phyloP scores from a whole-genome alignment of 2,329 filamentous ascomycete genomes.

The Cladophialophora psammophila region DNA sequence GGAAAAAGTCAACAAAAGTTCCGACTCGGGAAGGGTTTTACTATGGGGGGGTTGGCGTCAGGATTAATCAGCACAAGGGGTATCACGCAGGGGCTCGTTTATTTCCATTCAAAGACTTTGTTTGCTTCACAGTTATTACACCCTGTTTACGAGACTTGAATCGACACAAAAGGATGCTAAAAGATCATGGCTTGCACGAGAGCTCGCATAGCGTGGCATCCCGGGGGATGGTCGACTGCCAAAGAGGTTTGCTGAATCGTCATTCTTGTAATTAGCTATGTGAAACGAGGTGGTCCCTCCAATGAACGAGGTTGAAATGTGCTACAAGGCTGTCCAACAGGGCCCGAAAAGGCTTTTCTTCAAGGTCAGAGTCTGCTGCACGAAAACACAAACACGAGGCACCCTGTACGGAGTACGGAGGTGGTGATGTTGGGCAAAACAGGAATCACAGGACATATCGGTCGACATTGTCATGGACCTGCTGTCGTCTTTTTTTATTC shows the following conservation, averaged over 20 bases:
- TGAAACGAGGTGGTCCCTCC: conserved; percentile 32
- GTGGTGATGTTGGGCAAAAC: conserved; percentile 22
- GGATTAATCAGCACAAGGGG: conserved; percentile 14
- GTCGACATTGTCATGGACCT: conserved; percentile 24
- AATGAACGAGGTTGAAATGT: conserved; percentile 22
- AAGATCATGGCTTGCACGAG: conserved; percentile 21
- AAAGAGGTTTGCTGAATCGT: conserved; percentile 21
- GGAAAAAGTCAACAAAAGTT: conserved; percentile 38
- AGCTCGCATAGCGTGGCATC: conserved; percentile 24
- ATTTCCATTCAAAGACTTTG: conserved; percentile 20
- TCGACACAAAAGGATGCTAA: conserved; percentile 17
- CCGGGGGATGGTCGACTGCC: conserved; percentile 15
- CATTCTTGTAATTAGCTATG: conserved; percentile 37
- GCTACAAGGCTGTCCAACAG: conserved; percentile 13
- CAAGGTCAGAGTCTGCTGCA: conserved; percentile 16
- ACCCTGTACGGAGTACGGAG: conserved; percentile 17
- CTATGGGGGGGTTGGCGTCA: conserved; percentile 28
- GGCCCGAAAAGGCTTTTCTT: conserved; percentile 5
- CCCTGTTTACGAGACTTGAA: conserved; percentile 21
- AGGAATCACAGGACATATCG: conserved; percentile 27
- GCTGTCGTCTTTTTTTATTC: conserved; percentile 22
- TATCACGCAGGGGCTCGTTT: conserved; percentile 23
- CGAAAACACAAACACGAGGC: conserved; percentile 7
- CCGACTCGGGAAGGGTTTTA: conserved; percentile 13
- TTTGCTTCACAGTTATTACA: conserved; percentile 23